A percentile compares a stretch with the other conserved stretches of the same genome.
These are phyloP conservation scores for Colletotrichum acutatum DNA, from an alignment of 2,329 filamentous ascomycete genomes.

Conservation along the genomic window DNA sequence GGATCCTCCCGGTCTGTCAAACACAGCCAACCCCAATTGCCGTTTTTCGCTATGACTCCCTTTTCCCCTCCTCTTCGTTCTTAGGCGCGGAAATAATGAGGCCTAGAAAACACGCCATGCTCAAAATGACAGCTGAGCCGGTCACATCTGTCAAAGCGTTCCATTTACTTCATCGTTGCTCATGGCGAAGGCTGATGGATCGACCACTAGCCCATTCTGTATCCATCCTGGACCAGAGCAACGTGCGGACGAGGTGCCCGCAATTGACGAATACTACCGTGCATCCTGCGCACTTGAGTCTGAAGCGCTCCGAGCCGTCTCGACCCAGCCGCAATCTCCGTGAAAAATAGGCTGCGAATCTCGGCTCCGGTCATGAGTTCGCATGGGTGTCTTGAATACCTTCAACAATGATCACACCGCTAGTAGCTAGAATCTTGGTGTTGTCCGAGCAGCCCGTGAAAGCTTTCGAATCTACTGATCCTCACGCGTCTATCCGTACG, in stretches of 20 bases:
- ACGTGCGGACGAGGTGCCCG: neutral
- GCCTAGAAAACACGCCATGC: neutral
- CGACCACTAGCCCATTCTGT: neutral
- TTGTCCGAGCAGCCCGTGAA: neutral
- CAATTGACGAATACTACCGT: constrained; percentile 9
- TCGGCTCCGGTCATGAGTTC: constrained; percentile 28
- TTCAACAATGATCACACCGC: constrained; percentile 16
- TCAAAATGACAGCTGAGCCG: constrained; percentile 2
- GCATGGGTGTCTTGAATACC: constrained; percentile 4
- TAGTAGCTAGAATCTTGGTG: neutral
- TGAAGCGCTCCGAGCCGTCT: neutral
- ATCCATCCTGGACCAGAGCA: neutral
- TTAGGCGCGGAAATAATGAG: neutral
- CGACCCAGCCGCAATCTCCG: constrained; percentile 2
- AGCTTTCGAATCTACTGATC: neutral
- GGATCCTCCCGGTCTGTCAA: constrained; percentile 14
- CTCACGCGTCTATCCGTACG: neutral
- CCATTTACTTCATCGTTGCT: neutral
- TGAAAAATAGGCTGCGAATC: constrained; percentile 19
- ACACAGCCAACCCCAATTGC: neutral
- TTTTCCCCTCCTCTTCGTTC: too few relatives aligned
- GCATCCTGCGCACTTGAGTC: neutral
- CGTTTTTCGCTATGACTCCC: neutral
- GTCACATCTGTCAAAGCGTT: constrained; percentile 15
- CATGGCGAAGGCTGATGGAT: neutral